Percentiles rank a stretch among this genome's conserved stretches.
phyloP scores from a whole-genome alignment of 495 filamentous ascomycete species.

The Poronia punctata region DNA sequence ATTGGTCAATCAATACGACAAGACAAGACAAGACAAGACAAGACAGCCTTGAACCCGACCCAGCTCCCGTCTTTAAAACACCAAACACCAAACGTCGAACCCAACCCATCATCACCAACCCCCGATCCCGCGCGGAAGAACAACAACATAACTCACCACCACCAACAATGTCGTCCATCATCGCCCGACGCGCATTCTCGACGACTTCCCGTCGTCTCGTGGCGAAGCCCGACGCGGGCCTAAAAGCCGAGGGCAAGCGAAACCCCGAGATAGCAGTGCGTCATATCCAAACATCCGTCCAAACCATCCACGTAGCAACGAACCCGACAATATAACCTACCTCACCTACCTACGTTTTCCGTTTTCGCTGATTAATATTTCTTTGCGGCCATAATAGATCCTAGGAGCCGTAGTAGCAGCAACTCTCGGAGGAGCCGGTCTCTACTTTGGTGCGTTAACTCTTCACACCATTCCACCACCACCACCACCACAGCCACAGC shows the following conservation, averaged over 20 bases:
- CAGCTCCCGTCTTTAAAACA: too few relatives aligned
- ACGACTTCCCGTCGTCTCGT: slow-evolving; percentile 38
- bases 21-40: too few relatives aligned
- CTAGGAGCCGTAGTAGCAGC: slow-evolving; percentile 87
- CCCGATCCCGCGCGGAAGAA: neutral
- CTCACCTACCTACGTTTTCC: too few relatives aligned
- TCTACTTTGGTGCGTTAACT: slow-evolving; percentile 64
- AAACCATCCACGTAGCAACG: neutral
- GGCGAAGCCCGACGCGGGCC: slow-evolving; percentile 29
- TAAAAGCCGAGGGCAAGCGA: slow-evolving; percentile 44
- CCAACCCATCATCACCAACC: neutral
- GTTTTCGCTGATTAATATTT: slow-evolving; percentile 5
- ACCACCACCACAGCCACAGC: too few relatives aligned
- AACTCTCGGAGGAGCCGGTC: slow-evolving; percentile 80
- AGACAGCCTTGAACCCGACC: too few relatives aligned
- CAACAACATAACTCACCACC: neutral
- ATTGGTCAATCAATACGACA: too few relatives aligned
- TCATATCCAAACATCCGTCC: slow-evolving; percentile 20
- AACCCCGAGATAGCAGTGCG: slow-evolving; percentile 47
- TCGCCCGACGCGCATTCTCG: slow-evolving; percentile 41
- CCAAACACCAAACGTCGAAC: too few relatives aligned
- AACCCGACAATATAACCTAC: too few relatives aligned
- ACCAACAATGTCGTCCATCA: slow-evolving; percentile 41
- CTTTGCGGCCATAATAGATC: slow-evolving; percentile 48
- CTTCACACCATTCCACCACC: slow-evolving; percentile 9